Percentiles rank a stretch among this genome's conserved stretches.
These are phyloP conservation scores for Diplodia seriata DNA, from an alignment of 2,329 filamentous ascomycete genomes.

Conservation along the genomic window DNA sequence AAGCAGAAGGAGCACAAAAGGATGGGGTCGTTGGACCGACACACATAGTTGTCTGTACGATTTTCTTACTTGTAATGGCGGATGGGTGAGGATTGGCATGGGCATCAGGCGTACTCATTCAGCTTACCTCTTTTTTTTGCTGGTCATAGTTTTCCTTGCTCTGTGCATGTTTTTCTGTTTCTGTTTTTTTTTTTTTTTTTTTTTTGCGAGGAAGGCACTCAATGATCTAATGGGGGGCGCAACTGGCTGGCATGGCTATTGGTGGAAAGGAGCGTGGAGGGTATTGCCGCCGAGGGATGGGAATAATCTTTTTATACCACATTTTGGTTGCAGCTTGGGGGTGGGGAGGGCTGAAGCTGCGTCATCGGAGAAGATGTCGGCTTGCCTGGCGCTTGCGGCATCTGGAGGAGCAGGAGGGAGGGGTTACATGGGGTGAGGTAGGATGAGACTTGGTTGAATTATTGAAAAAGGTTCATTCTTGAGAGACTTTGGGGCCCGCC, in stretches of 20 bases:
- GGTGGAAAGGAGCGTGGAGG: background rate
- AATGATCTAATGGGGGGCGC: constrained; percentile 1
- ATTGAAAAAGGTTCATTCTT: background rate
- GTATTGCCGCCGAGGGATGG: background rate
- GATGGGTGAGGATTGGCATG: background rate
- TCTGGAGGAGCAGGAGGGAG: background rate
- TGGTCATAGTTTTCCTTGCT: background rate
- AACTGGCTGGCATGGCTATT: constrained; percentile 5
- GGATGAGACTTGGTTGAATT: background rate
- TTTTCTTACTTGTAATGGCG: constrained; percentile 4
- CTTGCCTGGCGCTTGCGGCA: background rate
- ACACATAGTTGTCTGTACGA: constrained; percentile 6
- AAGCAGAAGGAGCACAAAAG: constrained; percentile 7
- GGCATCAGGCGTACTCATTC: constrained; percentile 2
- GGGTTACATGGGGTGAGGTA: background rate
- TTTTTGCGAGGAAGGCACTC: background rate
- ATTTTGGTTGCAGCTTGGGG: background rate
- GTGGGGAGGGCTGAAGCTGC: background rate
- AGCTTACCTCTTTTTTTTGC: background rate
- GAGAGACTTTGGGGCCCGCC: background rate
- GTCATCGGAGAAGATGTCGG: background rate
- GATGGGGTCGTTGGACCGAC: background rate
- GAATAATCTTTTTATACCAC: constrained; percentile 6
- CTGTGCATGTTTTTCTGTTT: background rate
- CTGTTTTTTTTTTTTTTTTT: background rate